Evolutionary conservation across 2,329 filamentous ascomycete species (phyloP).

Genomic region (Bipolaris cookei): DNA sequence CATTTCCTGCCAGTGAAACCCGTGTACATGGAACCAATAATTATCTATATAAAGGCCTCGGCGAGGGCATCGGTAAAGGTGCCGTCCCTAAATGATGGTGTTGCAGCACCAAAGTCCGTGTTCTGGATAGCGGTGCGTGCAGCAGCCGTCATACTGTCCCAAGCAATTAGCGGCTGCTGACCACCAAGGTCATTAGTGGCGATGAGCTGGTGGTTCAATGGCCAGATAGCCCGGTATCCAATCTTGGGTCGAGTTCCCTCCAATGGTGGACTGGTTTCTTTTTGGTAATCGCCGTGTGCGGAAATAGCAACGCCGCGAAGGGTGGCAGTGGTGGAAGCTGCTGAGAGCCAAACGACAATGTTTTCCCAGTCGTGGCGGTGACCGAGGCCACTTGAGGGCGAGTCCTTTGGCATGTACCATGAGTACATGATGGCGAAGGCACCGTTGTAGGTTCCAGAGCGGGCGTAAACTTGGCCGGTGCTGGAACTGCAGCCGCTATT

Average conservation of each 20-base stretch:
- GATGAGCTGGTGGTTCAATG: slow-evolving; percentile 56
- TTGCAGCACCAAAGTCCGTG: slow-evolving; percentile 56
- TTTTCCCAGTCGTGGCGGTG: slow-evolving; percentile 65
- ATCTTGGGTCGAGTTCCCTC: slow-evolving; percentile 55
- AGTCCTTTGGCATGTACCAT: slow-evolving; percentile 61
- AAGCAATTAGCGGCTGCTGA: slow-evolving; percentile 57
- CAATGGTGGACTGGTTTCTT: slow-evolving; percentile 41
- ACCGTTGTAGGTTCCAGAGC: slow-evolving; percentile 51
- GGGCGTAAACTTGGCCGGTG: slow-evolving; percentile 60
- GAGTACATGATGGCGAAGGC: slow-evolving; percentile 60
- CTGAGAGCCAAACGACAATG: slow-evolving; percentile 60
- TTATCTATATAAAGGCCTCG: slow-evolving; percentile 26
- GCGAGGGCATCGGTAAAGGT: slow-evolving; percentile 57
- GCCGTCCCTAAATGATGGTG: slow-evolving; percentile 56
- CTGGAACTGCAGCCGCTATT: slow-evolving; percentile 52
- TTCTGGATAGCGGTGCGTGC: slow-evolving; percentile 53
- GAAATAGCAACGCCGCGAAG: slow-evolving; percentile 60
- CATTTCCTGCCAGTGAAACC: too few species aligned
- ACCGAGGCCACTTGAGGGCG: slow-evolving; percentile 53
- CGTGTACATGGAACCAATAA: neutral
- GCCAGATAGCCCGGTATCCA: slow-evolving; percentile 57
- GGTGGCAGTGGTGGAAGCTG: slow-evolving; percentile 48
- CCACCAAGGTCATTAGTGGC: slow-evolving; percentile 52
- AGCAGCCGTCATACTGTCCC: slow-evolving; percentile 56
- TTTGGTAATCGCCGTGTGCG: slow-evolving; percentile 57